Base-by-base conservation (phyloP, 1,284 basidiomycete genomes). In the Meira miltonrushii region DNA sequence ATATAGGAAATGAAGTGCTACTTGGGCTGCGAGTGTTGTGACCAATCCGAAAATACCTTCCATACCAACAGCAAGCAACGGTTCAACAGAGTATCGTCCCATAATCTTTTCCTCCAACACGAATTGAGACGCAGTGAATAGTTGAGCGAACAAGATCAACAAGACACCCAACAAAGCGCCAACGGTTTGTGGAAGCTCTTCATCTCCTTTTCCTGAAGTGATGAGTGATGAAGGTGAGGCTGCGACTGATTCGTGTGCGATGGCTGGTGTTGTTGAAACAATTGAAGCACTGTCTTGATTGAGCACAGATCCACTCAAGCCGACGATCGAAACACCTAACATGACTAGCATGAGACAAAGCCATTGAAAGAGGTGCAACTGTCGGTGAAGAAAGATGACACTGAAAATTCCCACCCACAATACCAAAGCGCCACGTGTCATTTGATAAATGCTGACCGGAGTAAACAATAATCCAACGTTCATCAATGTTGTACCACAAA, bases 341-440 rank as follows among this genome's bases (percentile, higher is more conserved):
- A 95, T 95, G 72, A 98, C 94, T 44, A 90, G 87, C 61, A 92
- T 79, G 56, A 98, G 86, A 17, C 92, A 89, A 15, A 89, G 69
- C 94, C 95, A 98, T 66, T 85, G 82, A 63, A 74, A 74, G 7
- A 77, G 62, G 41, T 59, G 61, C 38, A 78, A 50, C 40, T 75
- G 72, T 17, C 72, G 56, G 57, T 85, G 85, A 59, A 99, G 85
- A 82, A 98, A 98, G 65, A 93, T 79, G 72, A 98, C 92, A 56
- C 88, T 90, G 67, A 97, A 85, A 57, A 92, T 79, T 40, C 92
- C 95, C 64, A 99, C 95, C 82, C 95, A 98, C 55, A 99, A 85
- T 55, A 98, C 94, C 58, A 98, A 86, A 12, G 93, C 90, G 44
- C 95, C 95, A 65, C 95, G 86, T 43, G 89, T 91, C 94, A 97